Base-by-base conservation (phyloP, 352 stramenopile species). In the Globisporangium parvum region DNA sequence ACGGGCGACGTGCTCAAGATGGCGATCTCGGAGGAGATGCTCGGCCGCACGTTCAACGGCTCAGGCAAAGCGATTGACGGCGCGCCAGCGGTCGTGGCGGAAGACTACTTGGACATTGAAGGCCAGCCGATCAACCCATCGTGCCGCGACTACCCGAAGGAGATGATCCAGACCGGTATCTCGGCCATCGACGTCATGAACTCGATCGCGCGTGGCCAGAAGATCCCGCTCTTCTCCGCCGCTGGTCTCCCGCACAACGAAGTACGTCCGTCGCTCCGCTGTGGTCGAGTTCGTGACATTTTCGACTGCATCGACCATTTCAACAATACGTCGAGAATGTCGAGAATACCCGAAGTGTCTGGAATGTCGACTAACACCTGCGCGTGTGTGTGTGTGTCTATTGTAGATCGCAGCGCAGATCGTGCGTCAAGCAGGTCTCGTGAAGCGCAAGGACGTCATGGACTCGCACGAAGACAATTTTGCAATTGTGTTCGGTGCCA, bases 131-230 rank as follows among this genome's bases (percentile, higher is more conserved):
- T 99, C 78, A 99, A 99, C 82, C 97, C 97, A 39, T 98, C 88
- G 55, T 98, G 95, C 65, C 93, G 97, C 77, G 96, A 98, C 73
- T 99, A 99, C 78, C 97, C 97, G 60, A 99, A 99, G 83, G 96
- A 97, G 65, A 99, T 99, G 97, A 99, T 99, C 69, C 96, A 99
- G 76, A 99, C 97, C 37, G 97, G 97, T 73, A 99, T 99, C 62
- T 99, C 96, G 28, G 96, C 97, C 54, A 99, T 99, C 77, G 97
- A 99, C 79, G 96, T 99, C 31, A 99, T 99, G 97, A 99, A 99
- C 88, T 98, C 93, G 51, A 98, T 99, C 61, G 96, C 97, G 24
- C 93, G 97, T 86, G 97, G 97, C 64, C 97, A 99, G 74, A 99
- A 99, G 76, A 99, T 99, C 71, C 97, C 97, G 62, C 93, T 99